A percentile compares a stretch with the other conserved stretches of the same genome.
These are phyloP conservation scores for Cryptococcus jaspeensis DNA, from an alignment of 1,284 basidiomycete species.

Conservation along the genomic window DNA sequence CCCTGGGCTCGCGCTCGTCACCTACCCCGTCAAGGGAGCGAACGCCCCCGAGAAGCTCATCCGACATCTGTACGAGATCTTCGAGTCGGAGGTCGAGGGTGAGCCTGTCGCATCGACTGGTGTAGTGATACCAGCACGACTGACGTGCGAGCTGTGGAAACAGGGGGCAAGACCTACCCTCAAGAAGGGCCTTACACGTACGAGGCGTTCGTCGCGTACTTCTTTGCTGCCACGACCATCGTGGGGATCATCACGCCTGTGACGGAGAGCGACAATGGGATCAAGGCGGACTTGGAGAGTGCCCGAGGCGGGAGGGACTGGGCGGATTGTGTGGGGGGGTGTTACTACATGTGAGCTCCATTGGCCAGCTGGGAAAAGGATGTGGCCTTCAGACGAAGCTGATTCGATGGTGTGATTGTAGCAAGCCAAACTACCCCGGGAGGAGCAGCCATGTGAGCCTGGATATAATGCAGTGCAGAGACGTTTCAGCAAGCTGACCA, in stretches of 20 bases:
- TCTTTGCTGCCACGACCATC: conserved; percentile 74
- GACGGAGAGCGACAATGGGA: conserved; percentile 18
- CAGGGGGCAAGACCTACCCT: conserved; percentile 72
- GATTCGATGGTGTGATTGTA: conserved; percentile 48
- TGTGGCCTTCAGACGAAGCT: not conserved
- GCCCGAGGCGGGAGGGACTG: conserved; percentile 56
- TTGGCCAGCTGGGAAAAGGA: not conserved
- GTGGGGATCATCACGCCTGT: conserved; percentile 60
- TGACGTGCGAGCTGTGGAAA: not conserved
- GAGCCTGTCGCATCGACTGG: conserved; percentile 9
- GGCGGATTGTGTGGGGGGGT: conserved; percentile 71
- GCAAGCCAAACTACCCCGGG: conserved; percentile 92
- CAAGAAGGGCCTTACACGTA: conserved; percentile 65
- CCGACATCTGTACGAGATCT: conserved; percentile 62
- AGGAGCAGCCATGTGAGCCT: conserved; percentile 79
- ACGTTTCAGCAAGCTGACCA: not conserved
- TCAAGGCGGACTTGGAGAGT: conserved; percentile 19
- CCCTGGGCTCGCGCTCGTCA: conserved; percentile 45
- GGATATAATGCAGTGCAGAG: not conserved
- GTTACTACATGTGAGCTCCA: conserved; percentile 67
- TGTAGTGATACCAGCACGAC: not conserved
- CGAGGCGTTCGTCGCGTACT: conserved; percentile 62
- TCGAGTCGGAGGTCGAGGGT: conserved; percentile 67
- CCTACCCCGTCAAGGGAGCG: conserved; percentile 65
- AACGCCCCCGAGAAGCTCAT: conserved; percentile 59